Evolutionary conservation across 2,329 filamentous ascomycete genomes (phyloP), one percentile per base, ranked within the genome.

Genomic region (Myriangium duriaei): DNA sequence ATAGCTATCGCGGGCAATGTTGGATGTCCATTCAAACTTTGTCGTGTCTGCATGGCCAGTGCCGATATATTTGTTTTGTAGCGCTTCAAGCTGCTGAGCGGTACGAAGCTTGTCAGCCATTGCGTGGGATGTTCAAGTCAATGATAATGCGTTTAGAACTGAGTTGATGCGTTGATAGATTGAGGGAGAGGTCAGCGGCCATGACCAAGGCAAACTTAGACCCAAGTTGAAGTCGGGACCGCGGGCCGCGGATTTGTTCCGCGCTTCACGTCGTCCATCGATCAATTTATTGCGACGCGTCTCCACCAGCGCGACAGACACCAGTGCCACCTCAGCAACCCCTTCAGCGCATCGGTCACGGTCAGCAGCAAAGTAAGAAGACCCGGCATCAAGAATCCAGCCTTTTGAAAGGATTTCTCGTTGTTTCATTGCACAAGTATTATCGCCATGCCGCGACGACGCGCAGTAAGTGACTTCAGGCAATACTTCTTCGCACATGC

Each of bases 11-110:
- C 91, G 86, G 56, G 86, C 75, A 56, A 96, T 88, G 65, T 96
- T 98, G 43, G 82, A 87, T 35, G 81, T 81, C 86, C 87, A 98
- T 64, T 98, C 91, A 77, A 91, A 91, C 60, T 85, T 92, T 16
- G 86, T 93, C 11, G 88, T 96, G 65, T 98, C 91, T 30, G 88
- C 84, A 61, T 95, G 87, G 15, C 91, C 91, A 3, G 91, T 96
- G 50, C 91, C 91, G 53, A 98, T 72, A 67, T 91, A 95, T 54
- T 92, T 92, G 54, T 87, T 80, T 64, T 98, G 91, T 12, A 96
- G 81, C 47, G 86, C 80, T 64, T 98, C 91, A 56, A 98, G 87
- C 61, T 98, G 91, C 63, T 98, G 91, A 52, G 94, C 84, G 7
- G 85, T 91, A 57, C 91, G 87, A 48, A 98, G 81, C 66, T 98